Evolutionary conservation across 2,329 filamentous ascomycete species (phyloP), one percentile per base, ranked within the genome.

Genomic region (Aspergillus fructus): DNA sequence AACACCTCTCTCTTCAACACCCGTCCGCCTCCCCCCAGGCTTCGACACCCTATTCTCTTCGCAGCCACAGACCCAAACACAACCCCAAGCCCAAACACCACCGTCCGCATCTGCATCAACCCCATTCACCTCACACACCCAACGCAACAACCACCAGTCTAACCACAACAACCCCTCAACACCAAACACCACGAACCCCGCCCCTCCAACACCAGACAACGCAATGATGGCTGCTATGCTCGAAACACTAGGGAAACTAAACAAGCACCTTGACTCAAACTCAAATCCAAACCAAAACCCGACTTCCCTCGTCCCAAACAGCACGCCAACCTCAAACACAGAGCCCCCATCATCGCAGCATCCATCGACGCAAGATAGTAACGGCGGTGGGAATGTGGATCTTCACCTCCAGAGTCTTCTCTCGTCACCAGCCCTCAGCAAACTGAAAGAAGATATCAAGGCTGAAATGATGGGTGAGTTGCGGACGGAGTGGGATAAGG

Each of bases 41-140:
- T 76, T 73, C 52, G 74, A 75, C 33, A 72, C 66, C 11, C 75
- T 76, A 71, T 76, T 76, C 56, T 61, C 75, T 53, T 60, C 66
- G 27, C 27, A 30, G 4, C 27, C 27, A 30, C 27, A 30, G 9
- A 4, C 27, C 27, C 27, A 30, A 9, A 11, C 27, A 8, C 27
- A 30, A 30, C 27, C 27, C 4, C 6, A 68, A 60, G 19, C 30
- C 27, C 66, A 62, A 41, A 45, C 47, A 6, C 23, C 37, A 21
- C n/a, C 23, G 21, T 19, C 46, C 27, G 13, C 23, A 47, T 27
- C 48, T 13, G 15, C 41, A 13, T 53, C 51, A 41, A 48, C 42
- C 23, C 30, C 50, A 9, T 53, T 40, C 34, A 48, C 30, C 19
- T 24, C 13, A 9, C 30, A 24, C 4, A 52, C 24, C 21, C 41